Evolutionary conservation across 371 early-diverging fungal species (phyloP), one percentile per base, ranked within the genome.

Genomic region (Syncephalastrum racemosum): DNA sequence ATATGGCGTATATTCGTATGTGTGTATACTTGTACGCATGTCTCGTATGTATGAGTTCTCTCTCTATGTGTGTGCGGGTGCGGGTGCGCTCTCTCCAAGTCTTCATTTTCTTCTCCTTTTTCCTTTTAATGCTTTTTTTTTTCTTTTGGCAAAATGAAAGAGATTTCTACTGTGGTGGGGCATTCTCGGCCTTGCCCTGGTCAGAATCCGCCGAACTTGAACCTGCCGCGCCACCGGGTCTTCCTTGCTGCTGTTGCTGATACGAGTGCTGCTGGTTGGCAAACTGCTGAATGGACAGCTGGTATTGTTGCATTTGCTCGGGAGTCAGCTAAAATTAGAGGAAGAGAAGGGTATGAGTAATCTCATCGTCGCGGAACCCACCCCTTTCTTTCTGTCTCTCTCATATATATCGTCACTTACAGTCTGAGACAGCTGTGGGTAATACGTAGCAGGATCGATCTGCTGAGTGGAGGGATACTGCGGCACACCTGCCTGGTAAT

Each of bases 271-370:
- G 44, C 45, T 24, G 44, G 15, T 23, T 42, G 44, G 15, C 44
- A 36, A 15, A 23, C 56, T 31, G 48, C 42, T 20, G 56, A 48
- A 24, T 46, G 48, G 12, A 40, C 42, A 51, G 50, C 44, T 43
- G 60, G 46, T 73, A 73, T 50, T 73, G 69, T 20, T 73, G 73
- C 47, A 73, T 62, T 64, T 73, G 73, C 36, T 73, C 73, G 23
- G 71, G 71, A 19, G 71, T 71, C 63, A 71, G 58, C 71, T 66
- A 48, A 31, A 10, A 31, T n/a, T n/a, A n/a, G n/a, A 31, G 36
- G 36, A 31, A 27, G 7, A 7, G 3, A 6, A 31, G 2, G 12
- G 6, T 31, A 31, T 5, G 10, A 31, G 36, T 2, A 16, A 27
- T 45, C 44, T 54, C 41, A 44, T 49, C 48, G 16, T 25, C 44